phyloP scores from a whole-genome alignment of 305 asterid genomes.

The Rubia peregrina region DNA sequence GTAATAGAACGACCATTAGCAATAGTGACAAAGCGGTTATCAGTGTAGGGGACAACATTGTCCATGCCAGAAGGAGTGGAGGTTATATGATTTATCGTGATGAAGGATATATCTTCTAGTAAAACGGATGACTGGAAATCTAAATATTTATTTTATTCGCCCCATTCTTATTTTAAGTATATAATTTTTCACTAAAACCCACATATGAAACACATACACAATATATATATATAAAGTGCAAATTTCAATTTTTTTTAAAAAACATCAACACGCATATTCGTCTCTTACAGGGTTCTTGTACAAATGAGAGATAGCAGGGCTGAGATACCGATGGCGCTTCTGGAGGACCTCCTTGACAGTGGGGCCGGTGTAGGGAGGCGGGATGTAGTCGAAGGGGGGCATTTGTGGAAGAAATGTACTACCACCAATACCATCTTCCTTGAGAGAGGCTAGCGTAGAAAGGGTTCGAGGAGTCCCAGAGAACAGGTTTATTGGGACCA shows the following conservation, averaged over 20 bases:
- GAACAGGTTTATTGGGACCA: constrained; percentile 10
- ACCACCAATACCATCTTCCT: constrained; percentile 20
- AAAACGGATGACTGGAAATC: too few species aligned
- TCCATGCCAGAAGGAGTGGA: too few species aligned
- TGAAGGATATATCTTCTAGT: too few species aligned
- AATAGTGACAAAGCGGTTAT: too few species aligned
- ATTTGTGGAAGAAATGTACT: constrained; percentile 34
- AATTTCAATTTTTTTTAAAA: neutral
- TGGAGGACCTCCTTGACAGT: constrained; percentile 43
- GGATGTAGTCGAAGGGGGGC: constrained; percentile 63
- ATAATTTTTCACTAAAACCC: too few species aligned
- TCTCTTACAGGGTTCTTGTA: constrained; percentile 68
- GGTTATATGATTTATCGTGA: too few species aligned
- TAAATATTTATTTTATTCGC: too few species aligned
- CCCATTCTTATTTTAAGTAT: too few species aligned
- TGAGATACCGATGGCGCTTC: constrained; percentile 61
- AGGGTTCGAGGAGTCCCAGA: neutral
- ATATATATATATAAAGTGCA: neutral
- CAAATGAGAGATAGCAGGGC: constrained; percentile 71
- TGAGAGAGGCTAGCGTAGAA: constrained; percentile 10
- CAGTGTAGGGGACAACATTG: too few species aligned
- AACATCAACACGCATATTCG: neutral
- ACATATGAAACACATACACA: constrained; percentile 47
- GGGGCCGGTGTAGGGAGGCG: constrained; percentile 69
- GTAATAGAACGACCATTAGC: too few species aligned